phyloP scores from a whole-genome alignment of 225 moss, liverwort and hornwort genomes.

The Marchantia polymorpha region DNA sequence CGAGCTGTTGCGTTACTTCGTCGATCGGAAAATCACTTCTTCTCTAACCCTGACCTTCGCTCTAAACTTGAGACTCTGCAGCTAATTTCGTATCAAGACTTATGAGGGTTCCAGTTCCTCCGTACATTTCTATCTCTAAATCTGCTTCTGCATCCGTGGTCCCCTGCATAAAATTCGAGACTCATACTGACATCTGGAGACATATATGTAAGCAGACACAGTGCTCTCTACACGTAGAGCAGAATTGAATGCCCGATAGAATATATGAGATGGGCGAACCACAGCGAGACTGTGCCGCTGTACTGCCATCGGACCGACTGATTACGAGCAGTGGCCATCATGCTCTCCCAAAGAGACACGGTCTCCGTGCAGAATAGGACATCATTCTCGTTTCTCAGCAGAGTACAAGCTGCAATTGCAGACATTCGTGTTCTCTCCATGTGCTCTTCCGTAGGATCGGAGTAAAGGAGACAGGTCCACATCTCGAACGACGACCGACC shows the following conservation, averaged over 20 bases:
- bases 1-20: too few species aligned
- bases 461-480: neutral
- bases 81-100: too few species aligned
- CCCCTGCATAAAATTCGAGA: too few species aligned
- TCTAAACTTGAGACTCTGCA: too few species aligned
- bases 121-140: too few species aligned
- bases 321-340: neutral
- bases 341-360: neutral
- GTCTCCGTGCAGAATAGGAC: neutral
- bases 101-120: too few species aligned
- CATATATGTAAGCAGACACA: neutral
- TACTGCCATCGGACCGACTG: neutral
- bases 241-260: neutral
- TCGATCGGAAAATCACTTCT: too few species aligned
- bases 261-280: neutral
- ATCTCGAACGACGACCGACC: neutral
- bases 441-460: neutral
- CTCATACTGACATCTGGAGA: too few species aligned
- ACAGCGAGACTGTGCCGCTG: neutral
- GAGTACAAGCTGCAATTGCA: slow-evolving; percentile 3
- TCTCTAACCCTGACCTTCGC: too few species aligned
- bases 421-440: slow-evolving; percentile 4
- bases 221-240: neutral
- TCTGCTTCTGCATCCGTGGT: too few species aligned
- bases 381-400: neutral